These are phyloP conservation scores for Candida stauntonica DNA, from an alignment of 805 yeast genomes.

Conservation along the genomic window DNA sequence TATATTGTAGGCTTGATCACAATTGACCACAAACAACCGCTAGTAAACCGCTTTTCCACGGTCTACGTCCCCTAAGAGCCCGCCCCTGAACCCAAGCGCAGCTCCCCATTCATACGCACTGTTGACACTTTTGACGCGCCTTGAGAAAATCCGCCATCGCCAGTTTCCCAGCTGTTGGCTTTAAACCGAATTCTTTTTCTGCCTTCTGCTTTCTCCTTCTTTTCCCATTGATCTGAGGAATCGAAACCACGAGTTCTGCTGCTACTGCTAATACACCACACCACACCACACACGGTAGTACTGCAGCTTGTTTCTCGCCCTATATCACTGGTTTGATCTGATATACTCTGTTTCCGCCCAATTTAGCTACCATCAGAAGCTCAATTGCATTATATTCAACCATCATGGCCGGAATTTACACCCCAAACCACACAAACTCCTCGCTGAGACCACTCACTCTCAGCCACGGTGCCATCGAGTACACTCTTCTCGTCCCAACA, in stretches of 20 bases:
- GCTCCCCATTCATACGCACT: background rate
- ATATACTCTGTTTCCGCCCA: conserved; percentile 2
- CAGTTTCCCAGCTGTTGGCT: conserved; percentile 5
- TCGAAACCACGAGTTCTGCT: no score
- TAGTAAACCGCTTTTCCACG: no score
- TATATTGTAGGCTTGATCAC: background rate
- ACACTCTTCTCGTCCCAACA: conserved; percentile 83
- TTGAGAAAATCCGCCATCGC: conserved; percentile 12
- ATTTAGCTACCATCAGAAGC: conserved; percentile 6
- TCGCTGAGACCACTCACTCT: conserved; percentile 78
- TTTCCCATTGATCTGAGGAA: no score
- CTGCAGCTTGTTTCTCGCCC: background rate
- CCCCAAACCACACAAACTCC: conserved; percentile 27
- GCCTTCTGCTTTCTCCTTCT: background rate
- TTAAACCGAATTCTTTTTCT: background rate
- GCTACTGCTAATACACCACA: background rate
- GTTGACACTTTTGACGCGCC: conserved; percentile 14
- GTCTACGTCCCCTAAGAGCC: no score
- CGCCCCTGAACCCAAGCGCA: no score
- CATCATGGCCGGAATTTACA: conserved; percentile 26
- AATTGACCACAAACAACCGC: no score
- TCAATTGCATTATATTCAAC: no score
- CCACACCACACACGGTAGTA: conserved; percentile 3
- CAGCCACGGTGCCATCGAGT: conserved; percentile 83
- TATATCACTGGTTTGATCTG: background rate